A percentile compares a stretch with the other conserved stretches of the same genome.
These are phyloP conservation scores for Geotrichum citri-aurantii DNA, from an alignment of 1,139 yeast genomes.

Conservation along the genomic window DNA sequence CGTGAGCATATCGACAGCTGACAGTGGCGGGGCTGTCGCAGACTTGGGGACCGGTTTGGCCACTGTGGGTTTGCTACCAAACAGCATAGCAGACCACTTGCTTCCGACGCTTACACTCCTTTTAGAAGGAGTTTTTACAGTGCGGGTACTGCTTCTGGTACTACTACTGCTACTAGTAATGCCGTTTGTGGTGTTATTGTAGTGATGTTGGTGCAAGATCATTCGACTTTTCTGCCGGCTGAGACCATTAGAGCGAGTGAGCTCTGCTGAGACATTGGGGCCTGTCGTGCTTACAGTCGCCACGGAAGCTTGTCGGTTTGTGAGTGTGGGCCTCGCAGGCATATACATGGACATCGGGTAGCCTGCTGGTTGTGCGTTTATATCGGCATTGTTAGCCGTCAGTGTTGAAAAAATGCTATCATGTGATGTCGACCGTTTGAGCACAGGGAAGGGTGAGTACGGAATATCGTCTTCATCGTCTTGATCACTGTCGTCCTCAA, in stretches of 20 bases:
- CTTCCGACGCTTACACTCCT: neutral
- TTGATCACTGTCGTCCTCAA: neutral
- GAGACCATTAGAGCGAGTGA: neutral
- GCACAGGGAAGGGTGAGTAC: neutral
- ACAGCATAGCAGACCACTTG: neutral
- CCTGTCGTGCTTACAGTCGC: neutral
- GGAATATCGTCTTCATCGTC: conserved; percentile 2
- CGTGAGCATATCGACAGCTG: neutral
- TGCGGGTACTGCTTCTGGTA: neutral
- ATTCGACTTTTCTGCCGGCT: neutral
- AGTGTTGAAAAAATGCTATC: conserved; percentile 4
- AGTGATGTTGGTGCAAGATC: neutral
- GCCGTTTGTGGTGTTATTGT: neutral
- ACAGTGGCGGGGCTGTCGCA: neutral
- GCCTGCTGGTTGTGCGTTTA: neutral
- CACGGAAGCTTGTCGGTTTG: neutral
- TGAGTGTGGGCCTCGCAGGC: neutral
- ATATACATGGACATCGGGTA: neutral
- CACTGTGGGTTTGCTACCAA: neutral
- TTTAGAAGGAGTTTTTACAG: neutral
- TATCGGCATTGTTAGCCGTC: neutral
- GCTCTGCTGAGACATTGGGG: neutral
- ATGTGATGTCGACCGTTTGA: neutral
- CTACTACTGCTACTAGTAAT: neutral
- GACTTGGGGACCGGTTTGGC: neutral